Evolutionary conservation across 306 rosid species (phyloP), one percentile per base, ranked within the genome.

Genomic region (Castanea mollissima): DNA sequence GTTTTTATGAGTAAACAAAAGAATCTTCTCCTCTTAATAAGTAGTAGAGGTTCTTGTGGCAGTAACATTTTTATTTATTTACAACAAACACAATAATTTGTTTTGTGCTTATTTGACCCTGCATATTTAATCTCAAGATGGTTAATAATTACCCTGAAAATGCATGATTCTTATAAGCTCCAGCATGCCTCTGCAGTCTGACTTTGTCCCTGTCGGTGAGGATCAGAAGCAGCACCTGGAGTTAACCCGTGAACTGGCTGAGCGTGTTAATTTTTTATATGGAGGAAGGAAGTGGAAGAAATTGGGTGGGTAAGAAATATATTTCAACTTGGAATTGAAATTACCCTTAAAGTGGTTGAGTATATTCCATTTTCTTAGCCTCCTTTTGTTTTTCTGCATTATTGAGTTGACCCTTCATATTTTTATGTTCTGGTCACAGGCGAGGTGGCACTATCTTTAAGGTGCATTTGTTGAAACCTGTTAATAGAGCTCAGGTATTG

Each of bases 201-300:
- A 95, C 84, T 83, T 87, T 79, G 98, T 92, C 62, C 99, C 99
- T 7, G 99, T 95, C 51, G 99, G 99, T 21, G 99, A 95, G 89
- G 99, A 95, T 86, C 99, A 95, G 86, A 91, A 92, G 87, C 99
- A 95, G 88, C 99, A 95, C 82, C 86, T 95, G 83, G 99, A 95
- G 90, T 80, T 95, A 91, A 90, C 98, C 44, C 96, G 98, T 77
- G 92, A 95, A 86, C 70, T 95, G 76, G 99, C 99, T 71, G 96
- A 87, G 72, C 94, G 99, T 72, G 92, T 92, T 82, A 95, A 95
- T 83, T 57, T 89, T 78, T 90, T 90, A 78, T 95, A 90, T 76
- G 99, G 99, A 54, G 99, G 99, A 87, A 88, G 94, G 86, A 95
- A 91, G 78, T 95, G 98, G 99, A 95, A 92, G 87, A 95, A 95